Conservation (phyloP, 257 asterid species). For the Verbena officinalis region DNA sequence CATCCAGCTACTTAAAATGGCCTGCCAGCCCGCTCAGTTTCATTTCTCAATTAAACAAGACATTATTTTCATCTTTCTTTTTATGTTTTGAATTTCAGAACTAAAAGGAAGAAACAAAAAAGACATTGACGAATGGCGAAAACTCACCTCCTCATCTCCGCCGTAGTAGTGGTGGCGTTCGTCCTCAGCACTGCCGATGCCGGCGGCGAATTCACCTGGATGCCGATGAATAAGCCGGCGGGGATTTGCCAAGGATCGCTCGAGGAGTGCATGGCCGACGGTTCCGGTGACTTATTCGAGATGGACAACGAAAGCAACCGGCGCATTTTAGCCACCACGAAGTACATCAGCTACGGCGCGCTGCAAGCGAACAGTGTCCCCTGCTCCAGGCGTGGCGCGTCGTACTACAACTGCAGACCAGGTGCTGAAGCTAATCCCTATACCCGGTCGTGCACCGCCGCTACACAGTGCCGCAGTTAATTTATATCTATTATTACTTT, state of each 20-base stretch:
- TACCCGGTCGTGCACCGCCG: conserved; percentile 68
- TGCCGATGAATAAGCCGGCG: conserved; percentile 32
- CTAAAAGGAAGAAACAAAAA: background rate
- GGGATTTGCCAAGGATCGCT: conserved; percentile 48
- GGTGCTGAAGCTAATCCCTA: conserved; percentile 89
- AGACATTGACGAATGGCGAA: conserved; percentile 32
- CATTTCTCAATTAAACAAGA: conserved; percentile 22
- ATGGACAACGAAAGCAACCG: conserved; percentile 63
- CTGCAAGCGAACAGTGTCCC: conserved; percentile 76
- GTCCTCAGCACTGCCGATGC: conserved; percentile 40
- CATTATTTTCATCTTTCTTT: background rate
- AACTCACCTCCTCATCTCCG: conserved; percentile 41
- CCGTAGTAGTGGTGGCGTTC: conserved; percentile 32
- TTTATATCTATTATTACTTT: no score
- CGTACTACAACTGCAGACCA: conserved; percentile 86
- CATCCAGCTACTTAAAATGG: conserved; percentile 33
- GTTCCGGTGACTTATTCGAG: conserved; percentile 49
- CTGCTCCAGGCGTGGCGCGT: conserved; percentile 78
- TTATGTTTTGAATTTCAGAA: background rate
- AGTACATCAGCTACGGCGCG: conserved; percentile 87
- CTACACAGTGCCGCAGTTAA: conserved; percentile 80
- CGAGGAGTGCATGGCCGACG: conserved; percentile 51
- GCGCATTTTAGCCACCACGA: conserved; percentile 66
- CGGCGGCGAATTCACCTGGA: conserved; percentile 43
- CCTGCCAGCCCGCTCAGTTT: conserved; percentile 34